Conservation (phyloP, 768 basidiomycete species). For the Lyophyllum semitale region DNA sequence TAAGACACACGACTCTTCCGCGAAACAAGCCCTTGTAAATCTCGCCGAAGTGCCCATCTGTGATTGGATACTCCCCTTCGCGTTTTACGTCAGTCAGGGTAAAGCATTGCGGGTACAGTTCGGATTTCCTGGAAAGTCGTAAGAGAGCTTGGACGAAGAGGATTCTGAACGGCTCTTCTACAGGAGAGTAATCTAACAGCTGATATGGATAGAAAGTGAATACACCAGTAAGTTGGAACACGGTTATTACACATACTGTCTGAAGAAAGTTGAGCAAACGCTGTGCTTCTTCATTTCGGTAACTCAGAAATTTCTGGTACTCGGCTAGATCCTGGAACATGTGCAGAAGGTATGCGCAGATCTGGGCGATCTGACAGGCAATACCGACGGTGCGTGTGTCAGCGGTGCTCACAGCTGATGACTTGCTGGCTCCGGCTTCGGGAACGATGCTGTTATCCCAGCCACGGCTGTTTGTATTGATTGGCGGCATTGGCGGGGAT, state of each 20-base stretch:
- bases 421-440: background rate
- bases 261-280: constrained; percentile 26
- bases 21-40: constrained; percentile 24
- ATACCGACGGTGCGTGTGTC: background rate
- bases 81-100: constrained; percentile 15
- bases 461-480: background rate
- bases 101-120: constrained; percentile 29
- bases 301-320: constrained; percentile 19
- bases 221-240: background rate
- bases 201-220: background rate
- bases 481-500: background rate
- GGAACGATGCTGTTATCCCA: constrained; percentile 2
- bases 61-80: constrained; percentile 6
- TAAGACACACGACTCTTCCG: constrained; percentile 24
- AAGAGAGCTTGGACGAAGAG: constrained; percentile 22
- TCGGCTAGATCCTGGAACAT: constrained; percentile 16
- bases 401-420: background rate
- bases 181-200: constrained; percentile 19
- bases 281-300: constrained; percentile 17
- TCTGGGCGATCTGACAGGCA: constrained; percentile 4
- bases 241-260: constrained; percentile 18
- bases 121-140: constrained; percentile 25
- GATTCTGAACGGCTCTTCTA: constrained; percentile 14
- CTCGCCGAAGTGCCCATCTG: constrained; percentile 29
- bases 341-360: constrained; percentile 12